These are phyloP conservation scores for Ceratocystis huliohia DNA, from an alignment of 2,329 filamentous ascomycete genomes.

Conservation along the genomic window DNA sequence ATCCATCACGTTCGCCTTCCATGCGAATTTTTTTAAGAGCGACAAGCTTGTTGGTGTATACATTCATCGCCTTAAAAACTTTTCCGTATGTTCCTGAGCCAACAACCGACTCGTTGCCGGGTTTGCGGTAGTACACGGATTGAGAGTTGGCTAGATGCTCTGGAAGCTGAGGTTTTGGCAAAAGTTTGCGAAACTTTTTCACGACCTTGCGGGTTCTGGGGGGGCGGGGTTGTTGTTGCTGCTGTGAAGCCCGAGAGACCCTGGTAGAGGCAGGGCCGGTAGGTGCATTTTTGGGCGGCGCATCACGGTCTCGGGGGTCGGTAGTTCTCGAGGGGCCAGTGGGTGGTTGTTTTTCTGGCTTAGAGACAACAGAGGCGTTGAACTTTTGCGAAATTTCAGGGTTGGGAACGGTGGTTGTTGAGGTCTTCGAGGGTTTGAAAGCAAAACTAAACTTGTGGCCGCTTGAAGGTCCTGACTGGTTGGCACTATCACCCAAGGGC, in stretches of 20 bases:
- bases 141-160: conserved; percentile 65
- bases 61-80: conserved; percentile 85
- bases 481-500: neutral
- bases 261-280: conserved; percentile 43
- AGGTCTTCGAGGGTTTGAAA: conserved; percentile 61
- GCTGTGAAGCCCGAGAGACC: conserved; percentile 21
- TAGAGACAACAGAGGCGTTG: conserved; percentile 36
- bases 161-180: conserved; percentile 56
- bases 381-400: conserved; percentile 56
- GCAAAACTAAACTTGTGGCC: conserved; percentile 76
- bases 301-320: conserved; percentile 29
- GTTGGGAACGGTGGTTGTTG: conserved; percentile 43
- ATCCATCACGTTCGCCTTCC: conserved; percentile 84
- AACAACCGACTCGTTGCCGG: conserved; percentile 93
- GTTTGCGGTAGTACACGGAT: conserved; percentile 88
- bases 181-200: conserved; percentile 56
- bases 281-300: conserved; percentile 38
- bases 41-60: conserved; percentile 75
- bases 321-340: conserved; percentile 24
- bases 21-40: conserved; percentile 85
- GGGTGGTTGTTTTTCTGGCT: conserved; percentile 32
- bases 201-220: conserved; percentile 50
- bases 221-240: conserved; percentile 28
- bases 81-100: conserved; percentile 93
- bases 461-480: conserved; percentile 27